phyloP scores from a whole-genome alignment of 225 moss, liverwort and hornwort genomes.

The Physcomitrellopsis africana region DNA sequence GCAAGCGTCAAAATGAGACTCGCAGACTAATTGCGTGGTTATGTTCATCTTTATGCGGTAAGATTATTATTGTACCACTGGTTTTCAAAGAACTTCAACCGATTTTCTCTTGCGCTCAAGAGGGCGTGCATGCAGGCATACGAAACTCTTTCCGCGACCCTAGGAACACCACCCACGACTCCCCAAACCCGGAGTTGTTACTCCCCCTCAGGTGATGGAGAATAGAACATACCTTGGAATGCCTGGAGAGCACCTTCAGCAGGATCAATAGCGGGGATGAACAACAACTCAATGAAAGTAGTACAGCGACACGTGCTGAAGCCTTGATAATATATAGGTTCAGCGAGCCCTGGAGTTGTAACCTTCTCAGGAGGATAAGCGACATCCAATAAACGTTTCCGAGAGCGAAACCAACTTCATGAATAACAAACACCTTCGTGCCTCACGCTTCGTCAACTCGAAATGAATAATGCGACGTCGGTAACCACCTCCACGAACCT shows the following conservation, averaged over 20 bases:
- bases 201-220: neutral
- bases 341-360: neutral
- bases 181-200: neutral
- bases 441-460: slow-evolving; percentile 3
- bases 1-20: too few species aligned
- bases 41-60: too few species aligned
- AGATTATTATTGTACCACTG: too few species aligned
- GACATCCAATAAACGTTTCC: slow-evolving; percentile 16
- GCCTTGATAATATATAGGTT: neutral
- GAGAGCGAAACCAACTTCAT: neutral
- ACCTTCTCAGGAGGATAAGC: neutral
- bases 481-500: slow-evolving; percentile 23
- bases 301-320: neutral
- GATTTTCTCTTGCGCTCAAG: neutral
- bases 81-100: too few species aligned
- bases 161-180: slow-evolving; percentile 12
- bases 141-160: slow-evolving; percentile 17
- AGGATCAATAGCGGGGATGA: neutral
- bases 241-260: neutral
- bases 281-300: neutral
- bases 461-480: neutral
- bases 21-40: too few species aligned
- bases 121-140: neutral
- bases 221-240: slow-evolving; percentile 30
- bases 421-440: neutral